phyloP scores from a whole-genome alignment of 306 rosid species.

The Medicago arabica region DNA sequence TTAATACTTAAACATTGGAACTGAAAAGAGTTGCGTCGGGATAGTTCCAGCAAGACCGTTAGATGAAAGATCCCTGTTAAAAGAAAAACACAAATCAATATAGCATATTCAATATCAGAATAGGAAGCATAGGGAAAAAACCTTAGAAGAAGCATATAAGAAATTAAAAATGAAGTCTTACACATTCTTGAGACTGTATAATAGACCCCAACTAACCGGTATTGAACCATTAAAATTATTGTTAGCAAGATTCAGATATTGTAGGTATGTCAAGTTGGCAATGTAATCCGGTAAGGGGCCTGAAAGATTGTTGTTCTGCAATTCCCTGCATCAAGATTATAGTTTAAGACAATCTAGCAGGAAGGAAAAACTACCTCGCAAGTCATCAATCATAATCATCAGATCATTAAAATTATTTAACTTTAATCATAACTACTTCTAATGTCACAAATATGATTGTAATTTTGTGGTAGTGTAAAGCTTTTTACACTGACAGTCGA shows the following conservation, averaged over 20 bases:
- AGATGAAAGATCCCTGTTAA: conserved; percentile 86
- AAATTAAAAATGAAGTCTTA: conserved; percentile 59
- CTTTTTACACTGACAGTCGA: no score
- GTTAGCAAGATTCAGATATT: conserved; percentile 78
- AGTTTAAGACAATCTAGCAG: no score
- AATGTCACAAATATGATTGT: no score
- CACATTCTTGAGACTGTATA: conserved; percentile 75
- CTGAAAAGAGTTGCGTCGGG: conserved; percentile 70
- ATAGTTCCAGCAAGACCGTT: conserved; percentile 73
- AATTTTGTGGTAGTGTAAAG: no score
- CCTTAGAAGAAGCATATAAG: background rate
- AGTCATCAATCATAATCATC: no score
- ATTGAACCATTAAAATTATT: conserved; percentile 71
- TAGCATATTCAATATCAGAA: background rate
- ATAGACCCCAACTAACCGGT: conserved; percentile 72
- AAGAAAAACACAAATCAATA: conserved; percentile 29
- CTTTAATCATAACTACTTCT: no score
- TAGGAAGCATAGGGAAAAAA: no score
- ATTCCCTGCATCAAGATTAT: conserved; percentile 63
- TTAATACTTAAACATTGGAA: conserved; percentile 64
- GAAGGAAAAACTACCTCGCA: no score
- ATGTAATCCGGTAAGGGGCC: conserved; percentile 82
- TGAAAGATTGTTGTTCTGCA: conserved; percentile 71
- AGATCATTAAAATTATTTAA: no score
- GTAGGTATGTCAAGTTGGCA: conserved; percentile 68